phyloP scores from a whole-genome alignment of 352 stramenopile genomes.

The Plasmopara muralis region DNA sequence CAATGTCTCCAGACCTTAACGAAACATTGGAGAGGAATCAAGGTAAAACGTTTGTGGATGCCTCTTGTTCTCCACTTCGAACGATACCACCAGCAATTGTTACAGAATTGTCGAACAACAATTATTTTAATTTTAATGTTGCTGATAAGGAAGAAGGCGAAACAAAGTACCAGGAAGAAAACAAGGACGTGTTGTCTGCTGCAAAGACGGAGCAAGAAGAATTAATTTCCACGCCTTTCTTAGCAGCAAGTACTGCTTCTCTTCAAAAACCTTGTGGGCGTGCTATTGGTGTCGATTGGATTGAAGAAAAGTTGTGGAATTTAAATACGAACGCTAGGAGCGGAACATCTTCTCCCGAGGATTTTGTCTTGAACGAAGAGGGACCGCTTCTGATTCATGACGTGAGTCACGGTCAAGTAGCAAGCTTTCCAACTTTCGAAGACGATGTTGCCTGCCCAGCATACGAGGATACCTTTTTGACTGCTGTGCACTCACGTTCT shows the following conservation, averaged over 20 bases:
- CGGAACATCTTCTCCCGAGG: neutral
- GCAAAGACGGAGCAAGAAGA: neutral
- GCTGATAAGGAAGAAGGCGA: constrained; percentile 3
- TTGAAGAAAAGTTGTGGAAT: constrained; percentile 19
- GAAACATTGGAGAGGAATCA: constrained; percentile 12
- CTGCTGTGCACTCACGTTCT: constrained; percentile 11
- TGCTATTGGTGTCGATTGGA: constrained; percentile 23
- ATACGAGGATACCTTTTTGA: constrained; percentile 36
- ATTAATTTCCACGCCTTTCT: neutral
- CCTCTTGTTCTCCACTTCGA: constrained; percentile 25
- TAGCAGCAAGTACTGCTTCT: neutral
- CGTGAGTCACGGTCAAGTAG: constrained; percentile 16
- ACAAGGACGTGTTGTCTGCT: neutral
- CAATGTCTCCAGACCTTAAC: constrained; percentile 7
- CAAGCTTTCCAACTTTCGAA: constrained; percentile 43
- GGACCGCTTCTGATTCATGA: constrained; percentile 7
- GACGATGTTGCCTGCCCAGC: constrained; percentile 51
- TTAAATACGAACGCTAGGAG: constrained; percentile 4
- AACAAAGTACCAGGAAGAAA: neutral
- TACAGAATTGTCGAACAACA: constrained; percentile 1
- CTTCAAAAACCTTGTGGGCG: constrained; percentile 6
- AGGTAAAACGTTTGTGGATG: constrained; percentile 20
- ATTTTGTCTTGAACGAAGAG: constrained; percentile 14
- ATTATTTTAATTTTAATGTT: neutral
- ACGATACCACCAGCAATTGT: constrained; percentile 16